These are phyloP conservation scores for Lichtheimia corymbifera DNA, from an alignment of 371 early-diverging fungal species.

Conservation along the genomic window DNA sequence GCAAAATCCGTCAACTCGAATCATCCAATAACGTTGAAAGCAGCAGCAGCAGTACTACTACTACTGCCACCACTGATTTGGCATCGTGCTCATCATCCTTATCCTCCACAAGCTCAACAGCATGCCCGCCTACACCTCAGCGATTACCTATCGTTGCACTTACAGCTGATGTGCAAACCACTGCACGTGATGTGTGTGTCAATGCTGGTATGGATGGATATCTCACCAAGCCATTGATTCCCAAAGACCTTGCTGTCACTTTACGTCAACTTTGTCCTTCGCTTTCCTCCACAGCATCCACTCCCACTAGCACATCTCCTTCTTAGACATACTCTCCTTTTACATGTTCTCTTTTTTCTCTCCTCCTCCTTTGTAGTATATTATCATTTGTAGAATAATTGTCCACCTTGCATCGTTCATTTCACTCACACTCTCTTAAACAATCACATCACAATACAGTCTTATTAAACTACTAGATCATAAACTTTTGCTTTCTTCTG, in stretches of 20 bases:
- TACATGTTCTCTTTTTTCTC: neutral
- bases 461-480: no score
- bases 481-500: no score
- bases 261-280: slow-evolving; percentile 25
- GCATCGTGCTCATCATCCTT: no score
- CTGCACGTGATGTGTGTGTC: slow-evolving; percentile 53
- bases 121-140: neutral
- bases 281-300: neutral
- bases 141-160: slow-evolving; percentile 61
- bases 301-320: neutral
- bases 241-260: slow-evolving; percentile 38
- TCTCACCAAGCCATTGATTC: slow-evolving; percentile 60
- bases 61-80: no score
- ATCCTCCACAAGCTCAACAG: no score
- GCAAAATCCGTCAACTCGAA: slow-evolving; percentile 45
- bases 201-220: slow-evolving; percentile 65
- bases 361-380: neutral
- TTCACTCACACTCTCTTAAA: no score
- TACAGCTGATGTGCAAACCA: slow-evolving; percentile 57
- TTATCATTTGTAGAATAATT: no score
- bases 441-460: no score
- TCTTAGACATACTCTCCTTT: neutral
- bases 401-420: no score
- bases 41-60: neutral
- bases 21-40: slow-evolving; percentile 7